Evolutionary conservation across 1,284 basidiomycete species (phyloP).

Genomic region (Rugosomyces carneus): DNA sequence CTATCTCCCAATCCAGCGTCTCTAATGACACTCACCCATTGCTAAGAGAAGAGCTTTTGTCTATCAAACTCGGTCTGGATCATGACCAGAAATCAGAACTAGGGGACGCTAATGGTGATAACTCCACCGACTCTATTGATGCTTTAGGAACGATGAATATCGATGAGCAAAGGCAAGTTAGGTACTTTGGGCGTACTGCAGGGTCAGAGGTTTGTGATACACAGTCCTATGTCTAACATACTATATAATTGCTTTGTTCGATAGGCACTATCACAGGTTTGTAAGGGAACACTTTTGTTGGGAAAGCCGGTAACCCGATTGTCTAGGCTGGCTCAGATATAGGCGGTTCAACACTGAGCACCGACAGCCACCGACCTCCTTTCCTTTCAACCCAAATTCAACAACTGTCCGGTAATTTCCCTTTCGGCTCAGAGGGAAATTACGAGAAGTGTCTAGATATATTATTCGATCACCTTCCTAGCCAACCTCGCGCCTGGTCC

Average conservation of each 20-base stretch:
- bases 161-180: constrained; percentile 55
- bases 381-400: constrained; percentile 35
- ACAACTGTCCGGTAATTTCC: constrained; percentile 38
- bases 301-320: neutral
- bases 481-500: constrained; percentile 53
- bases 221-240: neutral
- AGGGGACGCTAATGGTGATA: constrained; percentile 21
- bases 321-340: constrained; percentile 49
- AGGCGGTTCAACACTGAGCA: constrained; percentile 23
- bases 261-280: constrained; percentile 45
- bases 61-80: constrained; percentile 54
- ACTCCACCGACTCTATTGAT: constrained; percentile 30
- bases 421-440: constrained; percentile 35
- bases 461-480: constrained; percentile 42
- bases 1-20: constrained; percentile 53
- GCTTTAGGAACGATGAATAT: constrained; percentile 57
- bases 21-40: constrained; percentile 61
- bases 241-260: constrained; percentile 8
- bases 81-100: constrained; percentile 23
- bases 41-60: constrained; percentile 53
- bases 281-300: neutral
- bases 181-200: constrained; percentile 66
- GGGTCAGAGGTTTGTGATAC: constrained; percentile 41
- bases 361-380: constrained; percentile 28
- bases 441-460: constrained; percentile 33